Evolutionary conservation across 768 basidiomycete genomes (phyloP).

Genomic region (Termitomyces sp.): DNA sequence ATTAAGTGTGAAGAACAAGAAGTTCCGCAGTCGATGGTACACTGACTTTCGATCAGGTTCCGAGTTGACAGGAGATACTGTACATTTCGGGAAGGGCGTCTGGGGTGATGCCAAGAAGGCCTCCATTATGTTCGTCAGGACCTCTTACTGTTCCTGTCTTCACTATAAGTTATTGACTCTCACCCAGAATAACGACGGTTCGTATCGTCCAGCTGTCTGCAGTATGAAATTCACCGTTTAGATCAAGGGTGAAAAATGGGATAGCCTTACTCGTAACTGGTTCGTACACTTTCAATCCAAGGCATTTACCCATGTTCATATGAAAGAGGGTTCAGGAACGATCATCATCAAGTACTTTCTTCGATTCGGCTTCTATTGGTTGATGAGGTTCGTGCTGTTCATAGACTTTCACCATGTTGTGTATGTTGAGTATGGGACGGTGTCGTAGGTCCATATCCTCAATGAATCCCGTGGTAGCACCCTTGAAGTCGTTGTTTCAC

Average conservation of each 20-base stretch:
- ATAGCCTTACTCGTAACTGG: slow-evolving; percentile 88
- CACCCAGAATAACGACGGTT: slow-evolving; percentile 70
- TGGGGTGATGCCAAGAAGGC: slow-evolving; percentile 75
- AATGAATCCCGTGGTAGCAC: slow-evolving; percentile 89
- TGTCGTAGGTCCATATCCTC: slow-evolving; percentile 78
- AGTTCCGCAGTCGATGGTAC: not conserved
- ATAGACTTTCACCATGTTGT: not conserved
- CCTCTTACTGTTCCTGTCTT: not conserved
- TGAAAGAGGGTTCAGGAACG: slow-evolving; percentile 36
- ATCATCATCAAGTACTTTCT: slow-evolving; percentile 60
- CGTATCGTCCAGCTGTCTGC: slow-evolving; percentile 9
- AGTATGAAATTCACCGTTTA: not conserved
- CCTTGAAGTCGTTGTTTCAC: slow-evolving; percentile 89
- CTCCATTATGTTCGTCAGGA: slow-evolving; percentile 61
- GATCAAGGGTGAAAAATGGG: slow-evolving; percentile 90
- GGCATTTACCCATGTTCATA: not conserved
- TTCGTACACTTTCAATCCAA: slow-evolving; percentile 17
- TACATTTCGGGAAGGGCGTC: slow-evolving; percentile 52
- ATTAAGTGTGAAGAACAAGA: slow-evolving; percentile 54
- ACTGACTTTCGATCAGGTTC: slow-evolving; percentile 44
- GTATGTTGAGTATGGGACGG: not conserved
- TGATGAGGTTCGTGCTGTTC: slow-evolving; percentile 61
- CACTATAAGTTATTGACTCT: not conserved
- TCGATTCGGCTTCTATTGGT: slow-evolving; percentile 79
- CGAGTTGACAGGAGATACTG: slow-evolving; percentile 91